phyloP scores from a whole-genome alignment of 257 asterid species.

The Petunia axillaris region DNA sequence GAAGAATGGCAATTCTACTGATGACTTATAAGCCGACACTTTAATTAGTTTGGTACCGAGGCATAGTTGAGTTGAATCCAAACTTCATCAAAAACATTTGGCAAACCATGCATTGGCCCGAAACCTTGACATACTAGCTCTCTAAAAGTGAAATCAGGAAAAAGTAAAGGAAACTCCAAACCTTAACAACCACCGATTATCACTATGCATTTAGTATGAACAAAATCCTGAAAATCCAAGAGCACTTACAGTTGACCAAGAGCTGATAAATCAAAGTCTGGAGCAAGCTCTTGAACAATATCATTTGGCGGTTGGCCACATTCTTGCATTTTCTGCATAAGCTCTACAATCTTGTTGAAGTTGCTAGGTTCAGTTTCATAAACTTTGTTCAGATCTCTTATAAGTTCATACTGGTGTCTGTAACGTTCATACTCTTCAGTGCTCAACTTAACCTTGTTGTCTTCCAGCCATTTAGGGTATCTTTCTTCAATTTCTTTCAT shows the following conservation, averaged over 20 bases:
- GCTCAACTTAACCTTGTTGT: conserved; percentile 65
- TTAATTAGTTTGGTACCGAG: neutral
- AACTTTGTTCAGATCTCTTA: conserved; percentile 65
- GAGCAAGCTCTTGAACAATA: conserved; percentile 88
- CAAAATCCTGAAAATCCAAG: neutral
- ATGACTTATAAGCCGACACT: neutral
- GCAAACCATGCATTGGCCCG: neutral
- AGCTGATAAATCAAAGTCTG: conserved; percentile 76
- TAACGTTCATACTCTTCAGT: conserved; percentile 67
- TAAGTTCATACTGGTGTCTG: conserved; percentile 63
- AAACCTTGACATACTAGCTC: neutral
- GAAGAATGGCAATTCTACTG: neutral
- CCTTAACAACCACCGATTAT: neutral
- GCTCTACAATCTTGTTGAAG: conserved; percentile 93
- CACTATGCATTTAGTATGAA: neutral
- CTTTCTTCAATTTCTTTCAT: conserved; percentile 96
- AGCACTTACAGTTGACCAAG: conserved; percentile 82
- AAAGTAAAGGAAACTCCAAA: neutral
- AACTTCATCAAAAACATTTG: neutral
- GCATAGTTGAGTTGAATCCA: neutral
- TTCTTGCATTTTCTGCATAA: conserved; percentile 99
- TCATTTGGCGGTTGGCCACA: conserved; percentile 98
- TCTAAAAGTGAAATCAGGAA: neutral
- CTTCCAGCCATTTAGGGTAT: conserved; percentile 88
- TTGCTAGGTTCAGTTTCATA: conserved; percentile 81